Base-by-base conservation (phyloP, 495 filamentous ascomycete genomes). In the Neurospora sp. region DNA sequence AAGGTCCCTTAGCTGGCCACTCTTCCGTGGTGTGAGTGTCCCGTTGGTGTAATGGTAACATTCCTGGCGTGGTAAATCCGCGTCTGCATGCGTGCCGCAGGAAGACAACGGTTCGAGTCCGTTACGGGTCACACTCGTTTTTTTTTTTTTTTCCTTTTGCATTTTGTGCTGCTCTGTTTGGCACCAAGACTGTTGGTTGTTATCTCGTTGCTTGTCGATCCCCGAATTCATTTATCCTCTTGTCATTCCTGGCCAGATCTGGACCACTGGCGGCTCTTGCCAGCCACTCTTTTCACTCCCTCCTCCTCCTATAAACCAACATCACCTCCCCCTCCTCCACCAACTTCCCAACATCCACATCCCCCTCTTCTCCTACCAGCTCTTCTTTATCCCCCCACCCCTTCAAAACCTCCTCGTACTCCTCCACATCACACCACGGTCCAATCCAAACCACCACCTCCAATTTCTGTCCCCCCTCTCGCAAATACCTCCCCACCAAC, bases 381-480 rank as follows among this genome's bases (percentile, higher is more conserved):
- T 27, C 27, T 27, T 27, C 27, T 27, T 27, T 27, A 27, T 27
- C 27, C 20, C 72, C 74, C 73, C 74, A 76, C 3, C 38, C 71
- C 71, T 42, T 38, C 59, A 78, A 44, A 3, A 53, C 45, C 18
- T 8, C 10, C 0, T 39, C 44, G 73, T 76, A 77, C 40, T 73
- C 74, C 39, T 73, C 70, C 12, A 72, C 9, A 74, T 79, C 77
- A 70, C 74, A 76, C 69, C 44, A 69, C 3, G 77, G 77, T 39
- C 77, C 77, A 53, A 79, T 75, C 77, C 76, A 79, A n/a, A 79
- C 73, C 4, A 71, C 77, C 8, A 77, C 73, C 41, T 44, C 14
- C 12, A 77, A 70, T 35, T 18, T 18, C n/a, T 22, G 41, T 35
- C 69, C 53, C 2, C 12, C 8, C 20, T 47, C n/a, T 27, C 27